Evolutionary conservation across 495 filamentous ascomycete genomes (phyloP).

Genomic region (Penicilliopsis zonata): DNA sequence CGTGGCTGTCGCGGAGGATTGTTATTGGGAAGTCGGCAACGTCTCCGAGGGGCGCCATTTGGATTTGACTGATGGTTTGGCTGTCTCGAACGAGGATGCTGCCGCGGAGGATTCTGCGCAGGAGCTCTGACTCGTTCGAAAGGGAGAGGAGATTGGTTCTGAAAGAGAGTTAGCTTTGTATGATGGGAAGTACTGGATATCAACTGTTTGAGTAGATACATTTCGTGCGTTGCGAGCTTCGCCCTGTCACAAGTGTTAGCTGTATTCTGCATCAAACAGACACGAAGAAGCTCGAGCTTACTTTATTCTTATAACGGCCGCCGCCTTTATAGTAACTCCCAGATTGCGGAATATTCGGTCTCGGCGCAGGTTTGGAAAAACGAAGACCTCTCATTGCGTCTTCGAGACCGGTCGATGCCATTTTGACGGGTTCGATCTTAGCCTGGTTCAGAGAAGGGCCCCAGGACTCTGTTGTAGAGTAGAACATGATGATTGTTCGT

Average conservation of each 20-base stretch:
- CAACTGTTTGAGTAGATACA: not conserved
- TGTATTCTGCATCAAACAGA: not conserved
- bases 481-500: too few species aligned
- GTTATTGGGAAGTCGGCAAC: not conserved
- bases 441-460: too few species aligned
- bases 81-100: not conserved
- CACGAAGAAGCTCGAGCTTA: not conserved
- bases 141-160: not conserved
- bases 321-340: not conserved
- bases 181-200: not conserved
- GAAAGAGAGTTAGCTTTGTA: not conserved
- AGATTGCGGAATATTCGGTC: not conserved
- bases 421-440: too few species aligned
- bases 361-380: too few species aligned
- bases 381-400: too few species aligned
- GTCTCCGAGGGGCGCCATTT: slow-evolving; percentile 1
- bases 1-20: not conserved
- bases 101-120: slow-evolving; percentile 1
- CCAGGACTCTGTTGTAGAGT: too few species aligned
- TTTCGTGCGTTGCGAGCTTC: not conserved
- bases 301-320: not conserved
- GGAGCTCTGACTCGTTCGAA: not conserved
- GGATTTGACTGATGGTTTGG: not conserved
- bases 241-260: not conserved
- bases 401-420: not conserved